Evolutionary conservation across 2,329 filamentous ascomycete genomes (phyloP).

Genomic region (Cordyceps javanica): DNA sequence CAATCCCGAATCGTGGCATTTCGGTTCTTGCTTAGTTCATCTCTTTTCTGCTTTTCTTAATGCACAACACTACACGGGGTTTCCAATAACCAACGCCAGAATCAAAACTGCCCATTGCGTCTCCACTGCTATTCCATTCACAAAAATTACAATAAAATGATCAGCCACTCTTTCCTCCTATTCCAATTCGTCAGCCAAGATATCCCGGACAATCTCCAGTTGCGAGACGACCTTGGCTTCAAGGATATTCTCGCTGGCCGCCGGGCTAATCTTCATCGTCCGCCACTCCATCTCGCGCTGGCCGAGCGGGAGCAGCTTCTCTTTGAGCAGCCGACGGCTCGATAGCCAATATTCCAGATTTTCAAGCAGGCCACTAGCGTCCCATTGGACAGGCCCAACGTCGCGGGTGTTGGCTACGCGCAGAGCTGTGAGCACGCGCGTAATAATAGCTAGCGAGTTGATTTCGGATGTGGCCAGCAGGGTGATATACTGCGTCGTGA

Average conservation of each 20-base stretch:
- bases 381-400: constrained; percentile 70
- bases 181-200: constrained; percentile 48
- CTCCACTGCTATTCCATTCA: not conserved
- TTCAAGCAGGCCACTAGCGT: constrained; percentile 64
- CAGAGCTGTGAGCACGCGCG: constrained; percentile 63
- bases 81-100: constrained; percentile 12
- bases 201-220: constrained; percentile 53
- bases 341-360: constrained; percentile 78
- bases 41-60: not conserved
- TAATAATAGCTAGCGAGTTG: constrained; percentile 72
- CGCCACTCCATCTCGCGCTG: constrained; percentile 64
- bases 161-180: constrained; percentile 16
- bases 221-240: constrained; percentile 71
- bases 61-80: not conserved
- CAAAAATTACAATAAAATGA: constrained; percentile 13
- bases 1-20: not conserved
- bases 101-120: not conserved
- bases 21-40: not conserved
- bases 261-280: constrained; percentile 31
- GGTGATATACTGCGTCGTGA: constrained; percentile 60
- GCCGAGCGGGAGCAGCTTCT: constrained; percentile 66
- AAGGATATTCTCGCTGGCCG: constrained; percentile 54
- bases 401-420: constrained; percentile 61
- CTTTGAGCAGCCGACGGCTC: constrained; percentile 61
- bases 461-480: constrained; percentile 69